These are phyloP conservation scores for Alternaria solani DNA, from an alignment of 2,329 filamentous ascomycete species.

Conservation along the genomic window DNA sequence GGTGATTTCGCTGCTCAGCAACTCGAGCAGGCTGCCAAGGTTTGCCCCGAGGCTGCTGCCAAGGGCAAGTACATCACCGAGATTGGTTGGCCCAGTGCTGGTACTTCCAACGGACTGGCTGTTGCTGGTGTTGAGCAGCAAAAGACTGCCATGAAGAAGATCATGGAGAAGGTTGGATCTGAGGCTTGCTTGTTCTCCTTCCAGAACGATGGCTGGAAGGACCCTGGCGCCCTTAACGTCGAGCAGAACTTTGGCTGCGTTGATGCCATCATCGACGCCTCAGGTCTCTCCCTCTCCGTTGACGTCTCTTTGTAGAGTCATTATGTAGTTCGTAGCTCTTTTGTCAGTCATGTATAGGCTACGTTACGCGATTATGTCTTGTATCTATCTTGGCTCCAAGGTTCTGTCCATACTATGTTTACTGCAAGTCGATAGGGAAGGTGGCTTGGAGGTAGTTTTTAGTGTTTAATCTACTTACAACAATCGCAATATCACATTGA, in stretches of 20 bases:
- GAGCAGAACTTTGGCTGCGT: conserved; percentile 83
- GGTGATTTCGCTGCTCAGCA: conserved; percentile 79
- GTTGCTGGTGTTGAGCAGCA: conserved; percentile 74
- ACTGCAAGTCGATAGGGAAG: conserved; percentile 16
- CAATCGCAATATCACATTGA: not conserved
- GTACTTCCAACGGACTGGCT: conserved; percentile 74
- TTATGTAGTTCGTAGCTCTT: conserved; percentile 9
- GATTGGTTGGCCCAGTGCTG: conserved; percentile 84
- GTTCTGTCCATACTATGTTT: not conserved
- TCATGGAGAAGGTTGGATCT: conserved; percentile 70
- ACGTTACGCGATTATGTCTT: not conserved
- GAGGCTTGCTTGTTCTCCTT: conserved; percentile 83
- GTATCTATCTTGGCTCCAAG: not conserved
- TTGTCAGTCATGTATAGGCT: conserved; percentile 13
- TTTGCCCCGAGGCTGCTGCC: conserved; percentile 67
- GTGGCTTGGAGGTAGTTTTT: conserved; percentile 23
- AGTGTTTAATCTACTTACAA: conserved; percentile 21
- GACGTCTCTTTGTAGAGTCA: conserved; percentile 7
- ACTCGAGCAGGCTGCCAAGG: conserved; percentile 72
- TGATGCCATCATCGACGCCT: conserved; percentile 51
- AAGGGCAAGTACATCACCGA: conserved; percentile 84
- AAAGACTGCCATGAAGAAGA: conserved; percentile 73
- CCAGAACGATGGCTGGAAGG: conserved; percentile 84
- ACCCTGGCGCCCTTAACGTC: conserved; percentile 70
- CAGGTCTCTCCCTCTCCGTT: not conserved